These are phyloP conservation scores for Camelina neglecta DNA, from an alignment of 345 rosid species.

Conservation along the genomic window DNA sequence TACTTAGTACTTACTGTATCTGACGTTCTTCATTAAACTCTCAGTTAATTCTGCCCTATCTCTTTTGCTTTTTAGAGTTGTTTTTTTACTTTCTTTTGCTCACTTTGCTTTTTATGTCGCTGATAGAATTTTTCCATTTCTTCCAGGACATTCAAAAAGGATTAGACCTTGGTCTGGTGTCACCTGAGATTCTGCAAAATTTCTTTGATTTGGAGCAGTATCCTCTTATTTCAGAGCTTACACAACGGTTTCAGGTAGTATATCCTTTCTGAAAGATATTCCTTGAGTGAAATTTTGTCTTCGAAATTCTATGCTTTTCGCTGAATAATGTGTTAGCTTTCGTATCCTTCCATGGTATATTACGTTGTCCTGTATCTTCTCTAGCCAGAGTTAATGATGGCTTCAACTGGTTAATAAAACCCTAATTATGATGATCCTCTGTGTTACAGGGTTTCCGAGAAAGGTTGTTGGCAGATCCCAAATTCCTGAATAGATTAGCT, in stretches of 20 bases:
- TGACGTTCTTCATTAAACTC: background rate
- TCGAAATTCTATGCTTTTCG: background rate
- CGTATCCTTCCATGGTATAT: background rate
- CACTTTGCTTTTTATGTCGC: conserved; percentile 16
- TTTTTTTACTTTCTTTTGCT: background rate
- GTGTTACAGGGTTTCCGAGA: conserved; percentile 89
- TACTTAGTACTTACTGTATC: conserved; percentile 1
- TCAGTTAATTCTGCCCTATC: background rate
- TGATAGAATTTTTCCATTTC: conserved; percentile 20
- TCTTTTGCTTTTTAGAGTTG: background rate
- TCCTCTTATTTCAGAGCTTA: conserved; percentile 85
- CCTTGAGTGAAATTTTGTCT: background rate
- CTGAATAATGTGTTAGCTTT: background rate
- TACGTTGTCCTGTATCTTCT: conserved; percentile 20
- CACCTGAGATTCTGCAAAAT: conserved; percentile 93
- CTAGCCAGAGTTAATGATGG: conserved; percentile 3
- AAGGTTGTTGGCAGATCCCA: conserved; percentile 90
- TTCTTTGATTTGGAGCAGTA: conserved; percentile 86
- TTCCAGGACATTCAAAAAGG: conserved; percentile 92
- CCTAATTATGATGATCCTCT: conserved; percentile 24
- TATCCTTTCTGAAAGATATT: background rate
- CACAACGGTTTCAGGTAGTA: conserved; percentile 94
- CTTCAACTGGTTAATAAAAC: conserved; percentile 5
- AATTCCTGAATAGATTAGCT: conserved; percentile 86
- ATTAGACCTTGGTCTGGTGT: conserved; percentile 92